A percentile compares a stretch with the other conserved stretches of the same genome.
Evolutionary conservation across 2,329 filamentous ascomycete species (phyloP).

Genomic region (Hymenoscyphus fructigenus): DNA sequence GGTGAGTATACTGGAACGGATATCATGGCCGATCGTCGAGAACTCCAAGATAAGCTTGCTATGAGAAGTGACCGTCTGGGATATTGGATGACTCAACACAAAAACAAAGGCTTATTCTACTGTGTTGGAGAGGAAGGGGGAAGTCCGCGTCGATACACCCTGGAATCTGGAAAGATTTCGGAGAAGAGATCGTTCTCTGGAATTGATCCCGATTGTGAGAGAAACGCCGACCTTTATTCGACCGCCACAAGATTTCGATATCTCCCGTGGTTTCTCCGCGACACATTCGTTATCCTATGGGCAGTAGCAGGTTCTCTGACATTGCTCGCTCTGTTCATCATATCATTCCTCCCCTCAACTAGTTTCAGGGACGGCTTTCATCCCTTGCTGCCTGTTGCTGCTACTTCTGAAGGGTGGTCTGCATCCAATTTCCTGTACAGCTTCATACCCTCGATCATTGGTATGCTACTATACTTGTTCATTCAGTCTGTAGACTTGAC

Average conservation of each 20-base stretch:
- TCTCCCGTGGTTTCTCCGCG: conserved; percentile 74
- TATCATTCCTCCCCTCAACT: conserved; percentile 73
- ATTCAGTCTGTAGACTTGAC: conserved; percentile 67
- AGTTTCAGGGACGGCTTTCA: conserved; percentile 69
- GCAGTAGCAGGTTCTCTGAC: conserved; percentile 59
- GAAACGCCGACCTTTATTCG: conserved; percentile 25
- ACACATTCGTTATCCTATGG: conserved; percentile 64
- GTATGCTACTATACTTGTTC: conserved; percentile 63
- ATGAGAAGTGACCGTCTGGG: conserved; percentile 72
- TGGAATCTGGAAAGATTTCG: conserved; percentile 46
- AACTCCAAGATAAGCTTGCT: conserved; percentile 53
- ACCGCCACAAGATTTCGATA: conserved; percentile 59
- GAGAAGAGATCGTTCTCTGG: conserved; percentile 35
- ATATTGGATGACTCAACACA: conserved; percentile 75
- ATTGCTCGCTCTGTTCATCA: conserved; percentile 68
- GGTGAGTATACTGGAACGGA: conserved; percentile 70
- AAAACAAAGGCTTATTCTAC: conserved; percentile 68
- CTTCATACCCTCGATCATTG: conserved; percentile 69
- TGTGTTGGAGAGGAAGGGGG: conserved; percentile 67
- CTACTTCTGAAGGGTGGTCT: conserved; percentile 68
- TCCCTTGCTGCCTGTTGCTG: conserved; percentile 62
- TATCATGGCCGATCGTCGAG: conserved; percentile 50
- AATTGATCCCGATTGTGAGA: conserved; percentile 26
- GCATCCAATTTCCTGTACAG: conserved; percentile 85
- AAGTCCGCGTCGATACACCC: conserved; percentile 50